Evolutionary conservation across 768 basidiomycete genomes (phyloP), one percentile per base, ranked within the genome.

Genomic region (Hebeloma cylindrosporum): DNA sequence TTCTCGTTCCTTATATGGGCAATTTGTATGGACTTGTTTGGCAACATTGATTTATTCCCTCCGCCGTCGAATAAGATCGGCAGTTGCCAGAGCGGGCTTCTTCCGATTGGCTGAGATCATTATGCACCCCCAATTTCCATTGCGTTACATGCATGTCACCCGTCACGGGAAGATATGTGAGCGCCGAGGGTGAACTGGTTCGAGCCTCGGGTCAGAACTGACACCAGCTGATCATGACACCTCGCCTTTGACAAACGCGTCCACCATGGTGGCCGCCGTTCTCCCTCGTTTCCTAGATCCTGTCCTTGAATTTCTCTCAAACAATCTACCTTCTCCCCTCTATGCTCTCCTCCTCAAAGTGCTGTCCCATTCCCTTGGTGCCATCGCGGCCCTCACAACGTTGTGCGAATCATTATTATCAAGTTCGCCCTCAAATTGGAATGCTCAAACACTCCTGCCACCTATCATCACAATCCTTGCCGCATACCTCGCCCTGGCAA

Each of bases 401-500:
- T 67, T 88, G 36, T 51, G 75, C 43, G 56, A 64, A 13, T 68
- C 80, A 2, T 57, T 87, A 11, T 32, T 77, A 10, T 67, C 74
- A 20, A 73, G 74, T 36, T 67, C 72, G 47, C 82, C 81, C 25
- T 66, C 70, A 52, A 71, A 78, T 51, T 88, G 84, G 85, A 76
- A 85, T 54, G 69, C 72, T 5, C 82, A 89, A 60, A 75, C 74
- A 21, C 59, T 89, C 35, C 57, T 91, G 14, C 87, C 88, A 6
- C 88, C 88, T 0, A 65, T 90, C 58, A 78, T 92, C 57, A 83
- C 78, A 47, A 62, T 91, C 22, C 63, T 90, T 40, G 73, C 77
- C 4, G 82, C 86, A 14, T 92, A 91, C 63, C 73, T 89, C 48
- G 85, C 86, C 3, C 70, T 92, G n/a, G 50, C 82, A 30, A 87